phyloP scores from a whole-genome alignment of 2,329 filamentous ascomycete species.

The Pseudogymnoascus sp. region DNA sequence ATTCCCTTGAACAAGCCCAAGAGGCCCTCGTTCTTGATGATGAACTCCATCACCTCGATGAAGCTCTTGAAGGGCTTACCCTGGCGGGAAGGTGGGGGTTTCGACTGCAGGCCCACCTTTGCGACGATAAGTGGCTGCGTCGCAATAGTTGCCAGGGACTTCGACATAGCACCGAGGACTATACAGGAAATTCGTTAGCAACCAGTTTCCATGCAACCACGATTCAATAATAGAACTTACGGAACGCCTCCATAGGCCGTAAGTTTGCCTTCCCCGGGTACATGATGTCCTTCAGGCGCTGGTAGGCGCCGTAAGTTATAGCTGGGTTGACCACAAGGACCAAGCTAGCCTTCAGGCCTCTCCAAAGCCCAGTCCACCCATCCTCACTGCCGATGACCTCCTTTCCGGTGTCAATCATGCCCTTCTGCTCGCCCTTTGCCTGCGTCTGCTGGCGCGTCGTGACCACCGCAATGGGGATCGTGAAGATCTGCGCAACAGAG shows the following conservation, averaged over 20 bases:
- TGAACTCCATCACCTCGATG: constrained; percentile 88
- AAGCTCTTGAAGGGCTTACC: constrained; percentile 94
- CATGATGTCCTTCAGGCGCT: constrained; percentile 68
- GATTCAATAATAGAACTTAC: constrained; percentile 46
- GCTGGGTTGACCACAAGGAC: constrained; percentile 93
- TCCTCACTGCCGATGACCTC: constrained; percentile 90
- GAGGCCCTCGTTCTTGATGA: constrained; percentile 77
- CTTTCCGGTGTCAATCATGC: constrained; percentile 74
- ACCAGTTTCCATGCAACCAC: neutral
- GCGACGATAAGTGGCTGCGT: constrained; percentile 96
- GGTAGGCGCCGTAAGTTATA: constrained; percentile 96
- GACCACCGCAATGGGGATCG: constrained; percentile 90
- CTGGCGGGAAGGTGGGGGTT: constrained; percentile 72
- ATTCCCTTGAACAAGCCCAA: constrained; percentile 94
- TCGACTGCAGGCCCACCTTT: constrained; percentile 93
- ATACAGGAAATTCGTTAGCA: constrained; percentile 12
- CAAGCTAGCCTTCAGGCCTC: constrained; percentile 89
- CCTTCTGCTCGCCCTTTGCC: constrained; percentile 72
- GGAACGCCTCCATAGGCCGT: constrained; percentile 79
- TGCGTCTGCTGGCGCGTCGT: constrained; percentile 96
- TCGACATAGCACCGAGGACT: constrained; percentile 91
- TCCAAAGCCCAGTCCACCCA: constrained; percentile 82
- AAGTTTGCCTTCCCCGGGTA: constrained; percentile 71
- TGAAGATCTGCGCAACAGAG: constrained; percentile 88
- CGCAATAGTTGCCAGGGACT: constrained; percentile 79